Percentiles rank a stretch among this genome's conserved stretches.
Conservation (phyloP, 805 yeast species). For the Sugiyamaella floridensis region DNA sequence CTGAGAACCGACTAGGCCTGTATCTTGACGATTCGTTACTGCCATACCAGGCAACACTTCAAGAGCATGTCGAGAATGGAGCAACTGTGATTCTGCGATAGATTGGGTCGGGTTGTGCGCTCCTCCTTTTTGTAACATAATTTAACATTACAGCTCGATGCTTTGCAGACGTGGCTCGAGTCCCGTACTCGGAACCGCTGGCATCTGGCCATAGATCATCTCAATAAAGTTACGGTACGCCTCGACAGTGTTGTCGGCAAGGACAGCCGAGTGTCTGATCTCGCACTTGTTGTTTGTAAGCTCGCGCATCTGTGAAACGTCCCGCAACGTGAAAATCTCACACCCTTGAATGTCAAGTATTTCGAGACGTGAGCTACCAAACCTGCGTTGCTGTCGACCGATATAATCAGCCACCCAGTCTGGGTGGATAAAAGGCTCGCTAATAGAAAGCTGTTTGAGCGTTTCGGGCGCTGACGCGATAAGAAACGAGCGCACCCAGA, state of each 20-base stretch:
- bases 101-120: background rate
- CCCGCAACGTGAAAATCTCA: slow-evolving; percentile 15
- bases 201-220: slow-evolving; percentile 1
- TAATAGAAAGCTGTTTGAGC: slow-evolving; percentile 7
- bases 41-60: slow-evolving; percentile 12
- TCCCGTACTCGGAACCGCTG: background rate
- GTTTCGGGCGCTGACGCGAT: slow-evolving; percentile 1
- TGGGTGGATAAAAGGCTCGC: slow-evolving; percentile 8
- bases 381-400: slow-evolving; percentile 2
- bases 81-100: slow-evolving; percentile 8
- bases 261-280: slow-evolving; percentile 15
- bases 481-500: slow-evolving; percentile 7
- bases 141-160: background rate
- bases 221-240: slow-evolving; percentile 15
- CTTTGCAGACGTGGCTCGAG: background rate
- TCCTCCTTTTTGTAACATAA: background rate
- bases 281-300: slow-evolving; percentile 4
- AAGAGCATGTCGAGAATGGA: slow-evolving; percentile 12
- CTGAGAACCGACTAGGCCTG: slow-evolving; percentile 11
- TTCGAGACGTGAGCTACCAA: slow-evolving; percentile 1
- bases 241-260: slow-evolving; percentile 17
- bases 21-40: slow-evolving; percentile 7
- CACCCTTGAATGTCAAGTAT: slow-evolving; percentile 6
- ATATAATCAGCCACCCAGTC: slow-evolving; percentile 9
- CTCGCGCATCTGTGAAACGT: slow-evolving; percentile 5